These are phyloP conservation scores for Hortaea werneckii DNA, from an alignment of 2,329 filamentous ascomycete species.

Conservation along the genomic window DNA sequence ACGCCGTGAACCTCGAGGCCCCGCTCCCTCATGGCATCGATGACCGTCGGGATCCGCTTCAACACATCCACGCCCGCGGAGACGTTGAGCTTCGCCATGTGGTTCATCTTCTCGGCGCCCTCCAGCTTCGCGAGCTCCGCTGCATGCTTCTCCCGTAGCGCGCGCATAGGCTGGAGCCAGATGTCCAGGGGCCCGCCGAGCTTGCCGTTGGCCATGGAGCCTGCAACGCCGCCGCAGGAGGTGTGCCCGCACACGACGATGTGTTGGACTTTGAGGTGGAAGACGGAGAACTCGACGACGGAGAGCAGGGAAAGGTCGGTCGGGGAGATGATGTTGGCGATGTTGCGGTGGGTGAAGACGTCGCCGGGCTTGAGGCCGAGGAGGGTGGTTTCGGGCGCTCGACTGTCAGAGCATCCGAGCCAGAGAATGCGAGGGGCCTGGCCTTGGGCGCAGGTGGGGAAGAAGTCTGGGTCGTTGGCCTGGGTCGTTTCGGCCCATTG, in stretches of 20 bases:
- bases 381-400: conserved; percentile 74
- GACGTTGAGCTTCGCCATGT: conserved; percentile 70
- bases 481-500: conserved; percentile 58
- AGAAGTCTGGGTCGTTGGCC: conserved; percentile 59
- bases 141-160: conserved; percentile 44
- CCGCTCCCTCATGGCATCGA: conserved; percentile 59
- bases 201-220: conserved; percentile 45
- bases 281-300: conserved; percentile 72
- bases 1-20: conserved; percentile 68
- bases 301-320: conserved; percentile 65
- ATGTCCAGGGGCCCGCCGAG: conserved; percentile 47
- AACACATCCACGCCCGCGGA: conserved; percentile 56
- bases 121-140: conserved; percentile 39
- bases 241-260: conserved; percentile 54
- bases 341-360: conserved; percentile 83
- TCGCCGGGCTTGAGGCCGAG: conserved; percentile 71
- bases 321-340: conserved; percentile 69
- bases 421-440: conserved; percentile 63
- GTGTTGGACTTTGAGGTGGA: conserved; percentile 56
- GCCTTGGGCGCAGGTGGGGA: conserved; percentile 55
- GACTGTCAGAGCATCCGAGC: conserved; percentile 80
- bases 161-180: conserved; percentile 50
- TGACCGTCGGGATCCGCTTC: conserved; percentile 57
- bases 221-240: conserved; percentile 48
- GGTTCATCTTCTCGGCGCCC: conserved; percentile 42